Evolutionary conservation across 805 yeast species (phyloP).

Genomic region (Ogataea methylovora): DNA sequence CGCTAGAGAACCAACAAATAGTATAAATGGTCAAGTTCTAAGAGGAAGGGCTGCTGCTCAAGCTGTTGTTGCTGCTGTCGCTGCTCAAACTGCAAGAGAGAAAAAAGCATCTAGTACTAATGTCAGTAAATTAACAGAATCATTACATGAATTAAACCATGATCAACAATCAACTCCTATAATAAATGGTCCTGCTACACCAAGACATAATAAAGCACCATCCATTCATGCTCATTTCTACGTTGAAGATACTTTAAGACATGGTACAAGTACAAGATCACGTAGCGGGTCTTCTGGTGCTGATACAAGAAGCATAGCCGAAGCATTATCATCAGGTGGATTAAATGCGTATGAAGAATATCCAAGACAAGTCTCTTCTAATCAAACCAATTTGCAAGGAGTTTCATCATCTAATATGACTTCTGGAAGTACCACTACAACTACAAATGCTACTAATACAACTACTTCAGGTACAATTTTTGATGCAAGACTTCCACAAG

Average conservation of each 20-base stretch:
- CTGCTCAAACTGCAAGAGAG: slow-evolving; percentile 31
- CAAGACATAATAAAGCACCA: slow-evolving; percentile 42
- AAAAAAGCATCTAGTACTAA: background rate
- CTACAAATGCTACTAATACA: background rate
- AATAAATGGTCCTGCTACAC: background rate
- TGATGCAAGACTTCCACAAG: slow-evolving; percentile 34
- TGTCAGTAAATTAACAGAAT: slow-evolving; percentile 18
- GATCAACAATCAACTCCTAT: slow-evolving; percentile 1
- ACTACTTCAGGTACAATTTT: slow-evolving; percentile 6
- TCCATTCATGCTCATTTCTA: slow-evolving; percentile 77
- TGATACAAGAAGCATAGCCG: slow-evolving; percentile 13
- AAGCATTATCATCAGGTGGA: slow-evolving; percentile 1
- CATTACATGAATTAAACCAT: slow-evolving; percentile 7
- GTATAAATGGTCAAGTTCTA: slow-evolving; percentile 22
- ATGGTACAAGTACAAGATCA: slow-evolving; percentile 28
- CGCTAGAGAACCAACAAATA: slow-evolving; percentile 14
- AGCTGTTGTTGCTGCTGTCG: slow-evolving; percentile 31
- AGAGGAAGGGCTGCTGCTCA: slow-evolving; percentile 30
- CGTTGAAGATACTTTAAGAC: slow-evolving; percentile 60
- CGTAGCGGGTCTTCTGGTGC: slow-evolving; percentile 26
- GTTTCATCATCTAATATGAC: slow-evolving; percentile 1
- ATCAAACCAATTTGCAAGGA: background rate
- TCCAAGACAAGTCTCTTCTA: background rate
- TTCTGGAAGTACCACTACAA: slow-evolving; percentile 2
- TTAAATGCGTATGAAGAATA: slow-evolving; percentile 3